A percentile compares a stretch with the other conserved stretches of the same genome.
Evolutionary conservation across 306 rosid genomes (phyloP).

Genomic region (Citrullus colocynthis): DNA sequence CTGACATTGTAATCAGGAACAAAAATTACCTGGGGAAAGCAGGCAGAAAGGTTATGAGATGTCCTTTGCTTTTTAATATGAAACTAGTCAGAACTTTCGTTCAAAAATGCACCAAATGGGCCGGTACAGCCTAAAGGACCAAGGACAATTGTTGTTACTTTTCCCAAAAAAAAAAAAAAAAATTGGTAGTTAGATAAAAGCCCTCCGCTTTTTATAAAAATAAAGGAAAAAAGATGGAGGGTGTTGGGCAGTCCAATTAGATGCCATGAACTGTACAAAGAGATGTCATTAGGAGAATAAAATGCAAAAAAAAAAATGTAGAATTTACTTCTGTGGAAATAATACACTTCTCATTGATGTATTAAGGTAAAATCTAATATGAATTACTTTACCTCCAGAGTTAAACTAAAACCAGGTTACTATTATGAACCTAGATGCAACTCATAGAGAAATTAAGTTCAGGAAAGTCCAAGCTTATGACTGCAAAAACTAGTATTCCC

Average conservation of each 20-base stretch:
- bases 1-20: slow-evolving; percentile 97
- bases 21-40: slow-evolving; percentile 54
- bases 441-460: not conserved
- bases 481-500: not conserved
- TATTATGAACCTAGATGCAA: not conserved
- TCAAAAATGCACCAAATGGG: not conserved
- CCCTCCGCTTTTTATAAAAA: not conserved
- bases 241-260: not conserved
- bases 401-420: not conserved
- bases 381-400: not conserved
- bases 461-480: not conserved
- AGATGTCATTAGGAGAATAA: not conserved
- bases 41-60: slow-evolving; percentile 10
- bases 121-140: not conserved
- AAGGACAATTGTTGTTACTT: not conserved
- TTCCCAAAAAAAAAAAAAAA: not conserved
- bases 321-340: not conserved
- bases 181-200: too few species aligned
- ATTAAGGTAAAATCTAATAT: not conserved
- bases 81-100: not conserved
- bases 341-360: not conserved
- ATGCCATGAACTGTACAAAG: not conserved
- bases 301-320: not conserved
- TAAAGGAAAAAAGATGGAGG: too few species aligned
- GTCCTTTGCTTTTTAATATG: not conserved